phyloP scores from a whole-genome alignment of 805 yeast species.

The Lipomyces kockii region DNA sequence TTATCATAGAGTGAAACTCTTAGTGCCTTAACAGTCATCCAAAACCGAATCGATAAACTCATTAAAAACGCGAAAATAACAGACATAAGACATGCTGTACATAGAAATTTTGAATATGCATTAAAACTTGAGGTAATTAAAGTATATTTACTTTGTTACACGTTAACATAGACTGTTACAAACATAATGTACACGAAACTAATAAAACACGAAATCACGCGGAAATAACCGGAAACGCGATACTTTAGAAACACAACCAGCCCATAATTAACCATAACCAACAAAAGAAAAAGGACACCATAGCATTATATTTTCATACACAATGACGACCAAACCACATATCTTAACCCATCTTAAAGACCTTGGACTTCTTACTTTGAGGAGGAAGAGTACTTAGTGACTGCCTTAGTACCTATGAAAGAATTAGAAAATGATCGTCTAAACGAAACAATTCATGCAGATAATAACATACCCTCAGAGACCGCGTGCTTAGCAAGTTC shows the following conservation, averaged over 20 bases:
- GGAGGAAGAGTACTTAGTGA: conserved; percentile 39
- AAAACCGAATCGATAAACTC: too few relatives aligned
- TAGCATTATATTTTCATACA: conserved; percentile 16
- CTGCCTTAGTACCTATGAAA: conserved; percentile 35
- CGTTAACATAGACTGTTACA: conserved; percentile 2
- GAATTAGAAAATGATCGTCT: not conserved
- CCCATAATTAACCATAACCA: conserved; percentile 35
- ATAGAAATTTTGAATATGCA: not conserved
- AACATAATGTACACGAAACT: conserved; percentile 32
- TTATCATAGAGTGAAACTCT: too few relatives aligned
- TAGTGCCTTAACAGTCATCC: too few relatives aligned
- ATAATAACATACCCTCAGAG: conserved; percentile 77
- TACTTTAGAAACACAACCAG: conserved; percentile 17
- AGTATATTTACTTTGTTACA: conserved; percentile 1
- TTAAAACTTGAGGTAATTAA: not conserved
- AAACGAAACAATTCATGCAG: not conserved
- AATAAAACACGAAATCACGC: conserved; percentile 32
- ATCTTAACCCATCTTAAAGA: conserved; percentile 7
- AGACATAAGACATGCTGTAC: too few relatives aligned
- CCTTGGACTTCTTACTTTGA: conserved; percentile 19
- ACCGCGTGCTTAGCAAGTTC: conserved; percentile 98
- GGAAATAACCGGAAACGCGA: conserved; percentile 14
- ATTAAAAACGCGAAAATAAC: too few relatives aligned
- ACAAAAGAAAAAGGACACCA: conserved; percentile 32
- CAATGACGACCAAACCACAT: conserved; percentile 7